phyloP scores from a whole-genome alignment of 1,284 basidiomycete species.

The Schizophyllum amplum region DNA sequence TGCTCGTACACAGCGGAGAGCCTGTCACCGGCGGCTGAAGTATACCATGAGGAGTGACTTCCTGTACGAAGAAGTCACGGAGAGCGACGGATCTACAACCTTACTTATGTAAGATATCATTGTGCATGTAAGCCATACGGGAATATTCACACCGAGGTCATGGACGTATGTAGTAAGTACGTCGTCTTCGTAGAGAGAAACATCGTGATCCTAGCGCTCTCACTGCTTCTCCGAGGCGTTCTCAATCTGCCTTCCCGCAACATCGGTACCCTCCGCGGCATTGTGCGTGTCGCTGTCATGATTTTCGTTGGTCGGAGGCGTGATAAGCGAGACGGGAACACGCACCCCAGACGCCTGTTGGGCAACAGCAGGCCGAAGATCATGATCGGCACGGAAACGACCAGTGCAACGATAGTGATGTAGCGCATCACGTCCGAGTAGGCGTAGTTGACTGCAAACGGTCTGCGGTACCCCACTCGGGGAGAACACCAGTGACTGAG shows the following conservation, averaged over 20 bases:
- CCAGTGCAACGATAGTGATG: conserved; percentile 3
- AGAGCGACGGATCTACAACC: neutral
- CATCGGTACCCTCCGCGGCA: neutral
- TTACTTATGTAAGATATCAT: too few relatives aligned
- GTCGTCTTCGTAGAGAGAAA: too few relatives aligned
- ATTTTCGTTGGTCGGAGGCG: neutral
- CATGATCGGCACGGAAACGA: conserved; percentile 1
- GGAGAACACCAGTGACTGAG: conserved; percentile 3
- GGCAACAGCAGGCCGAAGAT: neutral
- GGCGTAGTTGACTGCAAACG: conserved; percentile 2
- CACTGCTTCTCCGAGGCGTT: neutral
- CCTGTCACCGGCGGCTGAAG: conserved; percentile 25
- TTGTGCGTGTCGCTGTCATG: neutral
- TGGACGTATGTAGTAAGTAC: too few relatives aligned
- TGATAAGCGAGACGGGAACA: neutral
- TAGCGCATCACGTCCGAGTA: conserved; percentile 6
- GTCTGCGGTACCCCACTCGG: conserved; percentile 3
- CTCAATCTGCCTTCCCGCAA: neutral
- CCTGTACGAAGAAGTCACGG: conserved; percentile 21
- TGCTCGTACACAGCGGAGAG: conserved; percentile 33
- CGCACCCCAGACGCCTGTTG: neutral
- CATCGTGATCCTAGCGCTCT: neutral
- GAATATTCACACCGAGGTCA: too few relatives aligned
- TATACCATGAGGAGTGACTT: conserved; percentile 32
- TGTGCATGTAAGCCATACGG: too few relatives aligned